Evolutionary conservation across 345 rosid genomes (phyloP).

Genomic region (Eucalyptus cloeziana): DNA sequence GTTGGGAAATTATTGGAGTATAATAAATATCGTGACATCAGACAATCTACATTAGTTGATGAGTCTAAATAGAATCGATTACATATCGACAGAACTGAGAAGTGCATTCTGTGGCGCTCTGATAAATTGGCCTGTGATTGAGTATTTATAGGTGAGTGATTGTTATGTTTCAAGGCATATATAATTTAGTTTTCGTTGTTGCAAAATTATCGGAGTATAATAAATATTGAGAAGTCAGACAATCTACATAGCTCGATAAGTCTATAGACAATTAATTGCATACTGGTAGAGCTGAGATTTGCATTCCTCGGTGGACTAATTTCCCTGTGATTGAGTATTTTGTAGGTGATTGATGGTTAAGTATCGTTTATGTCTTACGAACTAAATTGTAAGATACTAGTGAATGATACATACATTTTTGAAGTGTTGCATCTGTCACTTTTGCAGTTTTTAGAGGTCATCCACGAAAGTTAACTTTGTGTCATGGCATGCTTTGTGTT

Average conservation of each 20-base stretch:
- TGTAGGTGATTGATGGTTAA: not conserved
- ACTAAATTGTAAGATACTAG: not conserved
- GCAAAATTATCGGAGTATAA: not conserved
- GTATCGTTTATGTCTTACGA: not conserved
- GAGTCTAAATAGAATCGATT: not conserved
- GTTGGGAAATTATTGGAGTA: not conserved
- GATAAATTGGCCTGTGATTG: not conserved
- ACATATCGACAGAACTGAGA: not conserved
- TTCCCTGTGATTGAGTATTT: not conserved
- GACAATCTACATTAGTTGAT: not conserved
- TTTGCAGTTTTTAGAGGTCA: not conserved
- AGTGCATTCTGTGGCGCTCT: not conserved
- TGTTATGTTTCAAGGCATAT: not conserved
- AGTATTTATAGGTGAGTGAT: not conserved
- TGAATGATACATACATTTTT: not conserved
- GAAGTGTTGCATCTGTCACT: not conserved
- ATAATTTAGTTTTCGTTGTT: not conserved
- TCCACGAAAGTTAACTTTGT: not conserved
- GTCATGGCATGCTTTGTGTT: not conserved
- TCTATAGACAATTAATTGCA: not conserved
- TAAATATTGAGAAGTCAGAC: not conserved
- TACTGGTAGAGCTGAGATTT: not conserved
- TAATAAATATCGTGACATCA: not conserved
- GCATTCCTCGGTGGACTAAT: not conserved
- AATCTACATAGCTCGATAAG: not conserved